These are phyloP conservation scores for Bipolaris sorokiniana DNA, from an alignment of 2,329 filamentous ascomycete genomes.

Conservation along the genomic window DNA sequence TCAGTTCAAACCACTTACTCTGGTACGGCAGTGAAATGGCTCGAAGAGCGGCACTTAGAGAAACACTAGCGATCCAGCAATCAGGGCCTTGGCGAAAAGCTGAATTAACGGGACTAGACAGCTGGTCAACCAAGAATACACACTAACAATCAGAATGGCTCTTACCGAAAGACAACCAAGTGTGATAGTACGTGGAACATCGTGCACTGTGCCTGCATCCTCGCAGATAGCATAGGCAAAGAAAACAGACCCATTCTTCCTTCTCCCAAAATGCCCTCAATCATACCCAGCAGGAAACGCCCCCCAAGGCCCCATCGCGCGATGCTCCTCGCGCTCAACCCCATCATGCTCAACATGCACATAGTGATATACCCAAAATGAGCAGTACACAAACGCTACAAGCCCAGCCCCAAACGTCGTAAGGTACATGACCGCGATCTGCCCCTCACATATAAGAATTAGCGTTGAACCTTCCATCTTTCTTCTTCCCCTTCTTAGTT, in stretches of 20 bases:
- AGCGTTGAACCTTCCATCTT: neutral
- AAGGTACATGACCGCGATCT: conserved; percentile 1
- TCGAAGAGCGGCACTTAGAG: neutral
- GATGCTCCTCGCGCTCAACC: neutral
- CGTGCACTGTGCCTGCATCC: neutral
- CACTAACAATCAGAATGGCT: neutral
- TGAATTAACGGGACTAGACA: neutral
- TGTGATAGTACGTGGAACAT: neutral
- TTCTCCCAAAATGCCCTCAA: neutral
- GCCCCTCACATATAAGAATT: no score
- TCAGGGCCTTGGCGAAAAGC: neutral
- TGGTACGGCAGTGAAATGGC: neutral
- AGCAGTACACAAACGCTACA: neutral
- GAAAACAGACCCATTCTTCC: neutral
- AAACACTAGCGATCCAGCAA: neutral
- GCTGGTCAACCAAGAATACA: neutral
- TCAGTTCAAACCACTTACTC: neutral
- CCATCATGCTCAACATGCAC: neutral
- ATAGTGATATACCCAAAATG: conserved; percentile 2
- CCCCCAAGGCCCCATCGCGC: neutral
- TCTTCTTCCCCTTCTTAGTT: neutral
- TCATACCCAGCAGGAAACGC: neutral
- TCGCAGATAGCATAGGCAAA: neutral
- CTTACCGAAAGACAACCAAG: neutral
- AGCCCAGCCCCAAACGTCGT: neutral